phyloP scores from a whole-genome alignment of 148 eudicot species.

The Fagopyrum tataricum region DNA sequence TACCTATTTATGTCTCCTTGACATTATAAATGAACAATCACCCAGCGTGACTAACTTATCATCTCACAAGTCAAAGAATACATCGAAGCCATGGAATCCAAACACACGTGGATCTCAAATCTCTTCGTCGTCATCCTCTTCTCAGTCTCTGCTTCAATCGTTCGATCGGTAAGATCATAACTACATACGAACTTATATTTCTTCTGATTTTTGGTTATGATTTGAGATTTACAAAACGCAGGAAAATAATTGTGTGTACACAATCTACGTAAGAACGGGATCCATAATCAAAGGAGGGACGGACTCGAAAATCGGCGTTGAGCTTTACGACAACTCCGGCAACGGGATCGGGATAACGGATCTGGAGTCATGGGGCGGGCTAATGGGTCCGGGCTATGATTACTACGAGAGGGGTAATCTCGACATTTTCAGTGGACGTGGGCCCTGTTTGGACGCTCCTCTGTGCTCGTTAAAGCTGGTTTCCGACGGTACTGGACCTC shows the following conservation, averaged over 20 bases:
- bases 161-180: slow-evolving; percentile 37
- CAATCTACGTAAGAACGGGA: slow-evolving; percentile 62
- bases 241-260: slow-evolving; percentile 50
- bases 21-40: neutral
- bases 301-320: slow-evolving; percentile 51
- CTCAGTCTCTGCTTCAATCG: slow-evolving; percentile 19
- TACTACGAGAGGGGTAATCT: slow-evolving; percentile 82
- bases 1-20: neutral
- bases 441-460: slow-evolving; percentile 61
- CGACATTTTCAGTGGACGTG: slow-evolving; percentile 69
- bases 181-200: neutral
- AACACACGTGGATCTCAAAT: slow-evolving; percentile 17
- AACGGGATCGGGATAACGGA: slow-evolving; percentile 38
- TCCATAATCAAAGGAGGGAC: slow-evolving; percentile 72
- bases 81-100: slow-evolving; percentile 21
- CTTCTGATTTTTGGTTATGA: neutral
- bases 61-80: neutral
- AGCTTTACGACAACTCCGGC: slow-evolving; percentile 43
- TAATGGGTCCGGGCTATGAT: slow-evolving; percentile 62
- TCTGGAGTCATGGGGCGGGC: slow-evolving; percentile 74
- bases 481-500: slow-evolving; percentile 68
- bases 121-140: slow-evolving; percentile 38
- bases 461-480: slow-evolving; percentile 46
- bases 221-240: neutral
- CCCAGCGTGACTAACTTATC: neutral